Evolutionary conservation across 768 basidiomycete species (phyloP), one percentile per base, ranked within the genome.

Genomic region (Amanita jacksonii): DNA sequence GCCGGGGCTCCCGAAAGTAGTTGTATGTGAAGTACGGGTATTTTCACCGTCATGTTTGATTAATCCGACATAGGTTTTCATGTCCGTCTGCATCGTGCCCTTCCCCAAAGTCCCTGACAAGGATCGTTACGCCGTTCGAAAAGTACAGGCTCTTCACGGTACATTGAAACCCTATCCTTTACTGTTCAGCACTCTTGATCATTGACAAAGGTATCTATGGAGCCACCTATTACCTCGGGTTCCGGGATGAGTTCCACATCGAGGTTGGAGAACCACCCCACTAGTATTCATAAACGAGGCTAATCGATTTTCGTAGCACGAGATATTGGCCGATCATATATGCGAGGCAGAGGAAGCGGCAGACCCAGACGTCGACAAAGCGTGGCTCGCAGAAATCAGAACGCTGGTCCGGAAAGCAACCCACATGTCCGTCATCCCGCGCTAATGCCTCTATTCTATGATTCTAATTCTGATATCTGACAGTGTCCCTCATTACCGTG

Each of bases 1-100:
- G 76, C 81, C 81, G 15, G 72, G 78, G 12, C 66, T 85, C n/a
- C 82, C 82, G 24, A 65, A 69, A 3, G 70, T 83, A 25, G 72
- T 79, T 10, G 79, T 79, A 53, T 47, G 76, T 69, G 18, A 18
- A 35, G 24, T 31, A 1, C 13, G 19, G 20, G n/a, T n/a, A n/a
- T n/a, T n/a, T 43, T n/a, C 5, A 5, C 9, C 20, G 30, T 46
- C n/a, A 19, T 30, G 40, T 15, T 45, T 38, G 8, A 8, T 2
- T 22, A 3, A 33, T 15, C 8, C 32, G 44, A 15, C 24, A 22
- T 43, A 81, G 74, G 70, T 85, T 28, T 84, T 85, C 60, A 63
- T 83, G n/a, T 76, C 78, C 0, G 72, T 79, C 24, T 67, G 67
- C 30, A 59, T 77, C 27, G 63, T 76, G 5, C 73, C 77, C 5